Evolutionary conservation across 495 filamentous ascomycete genomes (phyloP).

Genomic region (Viridothelium virens): DNA sequence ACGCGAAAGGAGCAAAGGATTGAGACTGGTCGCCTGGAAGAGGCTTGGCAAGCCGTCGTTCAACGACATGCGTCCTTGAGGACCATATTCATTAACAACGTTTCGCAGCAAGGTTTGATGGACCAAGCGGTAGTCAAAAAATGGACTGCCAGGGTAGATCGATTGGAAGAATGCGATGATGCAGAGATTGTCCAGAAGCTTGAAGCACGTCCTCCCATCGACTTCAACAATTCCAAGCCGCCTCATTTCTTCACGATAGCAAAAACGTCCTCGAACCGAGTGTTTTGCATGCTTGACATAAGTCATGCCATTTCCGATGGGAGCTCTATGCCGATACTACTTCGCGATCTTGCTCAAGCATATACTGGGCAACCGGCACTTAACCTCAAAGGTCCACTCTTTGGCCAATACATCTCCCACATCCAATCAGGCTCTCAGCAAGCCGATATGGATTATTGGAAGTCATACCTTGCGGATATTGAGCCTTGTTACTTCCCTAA

Average conservation of each 20-base stretch:
- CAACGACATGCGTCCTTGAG: slow-evolving; percentile 46
- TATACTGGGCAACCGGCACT: slow-evolving; percentile 18
- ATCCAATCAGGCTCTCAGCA: slow-evolving; percentile 21
- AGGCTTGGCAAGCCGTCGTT: slow-evolving; percentile 45
- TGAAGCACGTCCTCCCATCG: slow-evolving; percentile 12
- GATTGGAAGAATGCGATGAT: slow-evolving; percentile 19
- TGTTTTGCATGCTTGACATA: slow-evolving; percentile 25
- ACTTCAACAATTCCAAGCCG: slow-evolving; percentile 21
- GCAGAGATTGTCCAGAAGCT: slow-evolving; percentile 14
- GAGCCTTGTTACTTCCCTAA: slow-evolving; percentile 26
- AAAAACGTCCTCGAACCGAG: slow-evolving; percentile 16
- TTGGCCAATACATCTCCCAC: slow-evolving; percentile 25
- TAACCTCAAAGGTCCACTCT: slow-evolving; percentile 21
- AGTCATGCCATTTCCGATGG: slow-evolving; percentile 26
- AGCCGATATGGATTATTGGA: slow-evolving; percentile 27
- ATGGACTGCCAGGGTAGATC: slow-evolving; percentile 11
- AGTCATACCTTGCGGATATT: slow-evolving; percentile 22
- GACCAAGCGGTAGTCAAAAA: slow-evolving; percentile 47
- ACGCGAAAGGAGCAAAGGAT: slow-evolving; percentile 24
- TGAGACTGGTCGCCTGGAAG: slow-evolving; percentile 35
- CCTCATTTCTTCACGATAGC: slow-evolving; percentile 22
- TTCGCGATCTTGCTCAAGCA: slow-evolving; percentile 22
- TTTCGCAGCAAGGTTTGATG: slow-evolving; percentile 40
- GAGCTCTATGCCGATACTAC: slow-evolving; percentile 23
- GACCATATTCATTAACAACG: slow-evolving; percentile 44